Conservation (phyloP, 2,329 filamentous ascomycete species). For the Pseudocercospora crystallina region DNA sequence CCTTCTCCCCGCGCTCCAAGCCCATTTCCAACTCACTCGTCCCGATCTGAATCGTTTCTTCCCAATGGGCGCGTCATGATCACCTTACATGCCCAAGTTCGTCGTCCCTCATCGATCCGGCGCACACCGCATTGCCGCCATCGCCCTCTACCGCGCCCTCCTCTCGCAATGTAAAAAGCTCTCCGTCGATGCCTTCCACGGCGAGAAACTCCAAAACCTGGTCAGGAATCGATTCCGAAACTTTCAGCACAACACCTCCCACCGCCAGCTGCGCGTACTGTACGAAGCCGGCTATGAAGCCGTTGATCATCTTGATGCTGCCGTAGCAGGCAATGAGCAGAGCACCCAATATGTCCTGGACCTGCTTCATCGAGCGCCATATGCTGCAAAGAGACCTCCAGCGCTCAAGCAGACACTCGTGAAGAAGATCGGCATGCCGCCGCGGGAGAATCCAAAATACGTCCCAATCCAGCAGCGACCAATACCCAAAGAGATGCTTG, state of each 20-base stretch:
- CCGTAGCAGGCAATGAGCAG: conserved; percentile 34
- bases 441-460: background rate
- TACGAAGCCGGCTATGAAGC: conserved; percentile 68
- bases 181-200: conserved; percentile 12
- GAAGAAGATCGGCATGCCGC: too few species aligned
- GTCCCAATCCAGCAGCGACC: conserved; percentile 18
- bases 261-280: conserved; percentile 60
- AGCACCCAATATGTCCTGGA: conserved; percentile 30
- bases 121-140: conserved; percentile 57
- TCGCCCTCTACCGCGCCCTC: conserved; percentile 72
- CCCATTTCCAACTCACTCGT: too few species aligned
- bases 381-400: conserved; percentile 10
- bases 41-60: too few species aligned
- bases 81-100: conserved; percentile 21
- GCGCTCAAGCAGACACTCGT: too few species aligned
- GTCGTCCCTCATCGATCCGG: conserved; percentile 45
- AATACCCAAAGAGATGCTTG: conserved; percentile 38
- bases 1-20: too few species aligned
- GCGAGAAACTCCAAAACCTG: conserved; percentile 51
- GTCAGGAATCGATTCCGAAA: conserved; percentile 63
- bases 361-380: conserved; percentile 29
- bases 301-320: conserved; percentile 45
- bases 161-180: conserved; percentile 49
- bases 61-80: conserved; percentile 2
- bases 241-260: conserved; percentile 59